Conservation (phyloP, 2,329 filamentous ascomycete genomes). For the Rhynchosporium agropyri region DNA sequence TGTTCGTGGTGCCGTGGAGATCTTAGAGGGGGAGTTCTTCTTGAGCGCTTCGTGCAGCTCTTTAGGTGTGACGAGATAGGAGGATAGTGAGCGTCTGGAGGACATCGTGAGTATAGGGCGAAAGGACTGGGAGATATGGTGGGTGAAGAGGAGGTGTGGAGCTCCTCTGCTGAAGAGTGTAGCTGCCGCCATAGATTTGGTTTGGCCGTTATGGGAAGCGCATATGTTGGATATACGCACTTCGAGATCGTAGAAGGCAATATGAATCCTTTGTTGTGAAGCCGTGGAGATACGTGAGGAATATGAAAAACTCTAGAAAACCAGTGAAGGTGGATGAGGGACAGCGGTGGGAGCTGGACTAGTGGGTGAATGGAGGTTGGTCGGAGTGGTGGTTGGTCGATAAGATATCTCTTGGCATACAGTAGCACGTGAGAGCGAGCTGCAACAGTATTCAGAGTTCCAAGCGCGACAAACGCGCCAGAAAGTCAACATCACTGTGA, state of each 20-base stretch:
- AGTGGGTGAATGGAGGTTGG: slow-evolving; percentile 15
- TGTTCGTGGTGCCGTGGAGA: slow-evolving; percentile 79
- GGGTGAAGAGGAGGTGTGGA: slow-evolving; percentile 24
- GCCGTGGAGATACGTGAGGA: slow-evolving; percentile 17
- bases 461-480: slow-evolving; percentile 11
- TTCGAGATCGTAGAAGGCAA: neutral
- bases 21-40: slow-evolving; percentile 76
- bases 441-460: no score
- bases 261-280: slow-evolving; percentile 12
- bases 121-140: slow-evolving; percentile 26
- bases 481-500: slow-evolving; percentile 12
- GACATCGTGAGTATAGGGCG: slow-evolving; percentile 41
- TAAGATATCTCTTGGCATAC: slow-evolving; percentile 16
- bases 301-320: neutral
- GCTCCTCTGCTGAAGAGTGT: slow-evolving; percentile 31
- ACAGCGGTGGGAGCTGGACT: slow-evolving; percentile 20
- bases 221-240: slow-evolving; percentile 26
- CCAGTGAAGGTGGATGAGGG: slow-evolving; percentile 12
- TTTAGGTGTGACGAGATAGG: slow-evolving; percentile 83
- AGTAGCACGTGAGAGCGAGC: slow-evolving; percentile 29
- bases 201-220: slow-evolving; percentile 29
- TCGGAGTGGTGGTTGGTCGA: slow-evolving; percentile 21
- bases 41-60: slow-evolving; percentile 81
- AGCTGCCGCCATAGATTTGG: slow-evolving; percentile 38
- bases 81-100: slow-evolving; percentile 62